Percentiles rank a stretch among this genome's conserved stretches.
Evolutionary conservation across 495 filamentous ascomycete genomes (phyloP).

Genomic region (Wilcoxina mikolae): DNA sequence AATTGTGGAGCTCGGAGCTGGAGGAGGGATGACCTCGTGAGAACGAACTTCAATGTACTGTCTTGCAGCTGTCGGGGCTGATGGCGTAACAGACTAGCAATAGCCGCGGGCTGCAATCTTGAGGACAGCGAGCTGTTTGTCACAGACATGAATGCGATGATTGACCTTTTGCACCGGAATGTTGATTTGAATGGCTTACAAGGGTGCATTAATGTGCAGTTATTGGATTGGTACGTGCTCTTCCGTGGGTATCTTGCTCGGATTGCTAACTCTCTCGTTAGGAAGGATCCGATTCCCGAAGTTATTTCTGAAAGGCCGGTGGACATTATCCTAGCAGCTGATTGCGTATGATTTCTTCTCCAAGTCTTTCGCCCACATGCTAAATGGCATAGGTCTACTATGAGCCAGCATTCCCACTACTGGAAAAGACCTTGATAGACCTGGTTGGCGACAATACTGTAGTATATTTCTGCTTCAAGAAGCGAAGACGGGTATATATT

Average conservation of each 20-base stretch:
- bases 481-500: constrained; percentile 46
- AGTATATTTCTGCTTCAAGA: constrained; percentile 93
- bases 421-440: constrained; percentile 56
- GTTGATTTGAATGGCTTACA: constrained; percentile 60
- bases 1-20: constrained; percentile 86
- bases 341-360: constrained; percentile 48
- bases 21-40: constrained; percentile 70
- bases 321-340: constrained; percentile 75
- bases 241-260: not conserved
- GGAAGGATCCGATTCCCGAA: constrained; percentile 41
- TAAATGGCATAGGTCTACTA: constrained; percentile 46
- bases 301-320: constrained; percentile 39
- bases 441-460: constrained; percentile 38
- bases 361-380: not conserved
- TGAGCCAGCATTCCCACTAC: constrained; percentile 79
- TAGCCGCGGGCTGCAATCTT: constrained; percentile 44
- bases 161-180: constrained; percentile 67
- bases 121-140: constrained; percentile 44
- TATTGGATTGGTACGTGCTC: constrained; percentile 62
- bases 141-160: constrained; percentile 78
- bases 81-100: constrained; percentile 37
- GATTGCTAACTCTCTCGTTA: constrained; percentile 18
- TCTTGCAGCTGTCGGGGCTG: not conserved
- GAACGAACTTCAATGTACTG: too few relatives aligned
- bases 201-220: constrained; percentile 40